Conservation (phyloP, 2,329 filamentous ascomycete species). For the Nemania sp. region DNA sequence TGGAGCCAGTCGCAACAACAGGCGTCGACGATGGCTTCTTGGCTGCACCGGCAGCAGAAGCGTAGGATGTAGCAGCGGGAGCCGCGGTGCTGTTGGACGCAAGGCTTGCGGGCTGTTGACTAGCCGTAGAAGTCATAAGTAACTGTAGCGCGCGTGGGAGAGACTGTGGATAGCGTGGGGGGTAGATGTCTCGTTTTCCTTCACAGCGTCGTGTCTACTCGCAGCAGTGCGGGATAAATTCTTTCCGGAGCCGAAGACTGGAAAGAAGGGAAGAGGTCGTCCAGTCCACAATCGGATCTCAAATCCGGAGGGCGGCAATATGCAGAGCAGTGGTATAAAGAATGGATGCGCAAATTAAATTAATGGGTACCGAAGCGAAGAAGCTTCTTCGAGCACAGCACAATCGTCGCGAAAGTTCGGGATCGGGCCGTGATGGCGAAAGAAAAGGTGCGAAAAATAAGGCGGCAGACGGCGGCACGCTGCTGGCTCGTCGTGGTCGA, state of each 20-base stretch:
- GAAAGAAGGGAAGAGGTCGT: conserved; percentile 29
- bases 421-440: conserved; percentile 18
- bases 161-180: conserved; percentile 4
- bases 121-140: conserved; percentile 65
- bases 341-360: conserved; percentile 26
- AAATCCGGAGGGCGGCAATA: conserved; percentile 34
- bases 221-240: conserved; percentile 26
- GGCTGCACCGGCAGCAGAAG: conserved; percentile 65
- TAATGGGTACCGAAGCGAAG: conserved; percentile 20
- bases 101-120: conserved; percentile 57
- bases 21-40: conserved; percentile 66
- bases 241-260: conserved; percentile 17
- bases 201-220: conserved; percentile 24
- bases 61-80: conserved; percentile 65
- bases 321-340: conserved; percentile 25
- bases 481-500: conserved; percentile 27
- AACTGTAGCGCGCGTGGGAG: conserved; percentile 37
- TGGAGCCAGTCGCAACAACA: conserved; percentile 62
- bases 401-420: conserved; percentile 10
- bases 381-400: conserved; percentile 14
- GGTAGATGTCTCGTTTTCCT: conserved; percentile 5
- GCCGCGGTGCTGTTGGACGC: conserved; percentile 60
- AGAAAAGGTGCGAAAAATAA: conserved; percentile 22
- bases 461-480: conserved; percentile 21
- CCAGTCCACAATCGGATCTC: conserved; percentile 35